Evolutionary conservation across 2,329 filamentous ascomycete genomes (phyloP).

Genomic region (Cordyceps cicadae): DNA sequence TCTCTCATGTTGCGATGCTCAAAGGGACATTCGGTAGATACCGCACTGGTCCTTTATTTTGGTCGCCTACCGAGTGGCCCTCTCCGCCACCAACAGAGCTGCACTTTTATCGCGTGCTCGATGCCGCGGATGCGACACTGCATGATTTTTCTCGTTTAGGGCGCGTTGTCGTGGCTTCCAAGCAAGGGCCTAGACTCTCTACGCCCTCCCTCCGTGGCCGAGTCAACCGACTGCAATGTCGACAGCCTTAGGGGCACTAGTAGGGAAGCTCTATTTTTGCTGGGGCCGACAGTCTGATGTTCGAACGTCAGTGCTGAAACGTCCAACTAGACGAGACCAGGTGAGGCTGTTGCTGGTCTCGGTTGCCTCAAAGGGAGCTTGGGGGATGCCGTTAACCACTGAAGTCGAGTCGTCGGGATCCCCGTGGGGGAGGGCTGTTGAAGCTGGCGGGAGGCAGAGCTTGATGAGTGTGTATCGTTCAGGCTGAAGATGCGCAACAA

Average conservation of each 20-base stretch:
- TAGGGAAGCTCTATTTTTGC: not conserved
- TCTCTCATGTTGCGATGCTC: too few species aligned
- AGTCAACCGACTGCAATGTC: not conserved
- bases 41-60: not conserved
- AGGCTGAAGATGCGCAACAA: too few species aligned
- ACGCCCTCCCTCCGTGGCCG: not conserved
- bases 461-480: too few species aligned
- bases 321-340: not conserved
- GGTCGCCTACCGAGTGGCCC: not conserved
- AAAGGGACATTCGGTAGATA: not conserved
- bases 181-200: not conserved
- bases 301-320: not conserved
- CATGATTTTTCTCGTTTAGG: not conserved
- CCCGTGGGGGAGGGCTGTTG: too few species aligned
- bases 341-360: not conserved
- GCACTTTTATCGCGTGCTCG: slow-evolving; percentile 4
- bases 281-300: not conserved
- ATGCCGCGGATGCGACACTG: not conserved
- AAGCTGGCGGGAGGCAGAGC: too few species aligned
- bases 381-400: too few species aligned
- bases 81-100: not conserved
- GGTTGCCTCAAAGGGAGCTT: not conserved
- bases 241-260: not conserved
- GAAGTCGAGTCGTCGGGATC: not conserved
- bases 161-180: not conserved